Evolutionary conservation across 2,329 filamentous ascomycete species (phyloP), one percentile per base, ranked within the genome.

Genomic region (Didymella lethalis): DNA sequence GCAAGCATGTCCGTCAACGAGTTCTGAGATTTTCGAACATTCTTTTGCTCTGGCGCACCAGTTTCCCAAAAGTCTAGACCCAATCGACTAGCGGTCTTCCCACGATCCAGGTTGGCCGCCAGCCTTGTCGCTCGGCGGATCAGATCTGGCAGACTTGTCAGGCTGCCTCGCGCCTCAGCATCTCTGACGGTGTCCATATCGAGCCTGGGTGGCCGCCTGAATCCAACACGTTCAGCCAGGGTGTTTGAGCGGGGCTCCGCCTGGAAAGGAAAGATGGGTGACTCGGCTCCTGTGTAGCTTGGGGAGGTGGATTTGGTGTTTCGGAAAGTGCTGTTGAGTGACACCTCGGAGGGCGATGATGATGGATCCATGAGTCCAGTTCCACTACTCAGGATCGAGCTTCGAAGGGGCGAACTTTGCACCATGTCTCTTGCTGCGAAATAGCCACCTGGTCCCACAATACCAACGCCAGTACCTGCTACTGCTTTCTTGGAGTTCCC

Each of bases 141-240:
- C 60, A 99, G 81, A 74, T 98, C 95, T 0, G 93, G 90, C 59
- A 99, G 81, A 77, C 93, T 97, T 1, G 95, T 98, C 63, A 97
- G 82, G 74, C 93, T 97, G 4, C 92, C 93, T 70, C 95, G 87
- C 1, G 90, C 86, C 76, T 97, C 92, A 16, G 91, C 91, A 50
- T 90, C 88, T 64, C 88, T 86, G 3, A 96, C 90, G 4, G 91
- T 91, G 71, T 93, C 89, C 25, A 97, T 89, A 71, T 97, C 88
- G 4, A 97, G 80, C 34, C 86, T 86, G 3, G 92, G 90, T 31
- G 94, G 93, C 57, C 81, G 71, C 56, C 73, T 75, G 49, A 75
- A 74, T 26, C 78, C 81, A 20, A 76, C 74, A 48, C 80, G 77
- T 28, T 79, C 77, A 6, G 76, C 76, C n/a, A 81, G 63, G 57